Evolutionary conservation across 2,329 filamentous ascomycete species (phyloP), one percentile per base, ranked within the genome.

Genomic region (Colletotrichum incanum): DNA sequence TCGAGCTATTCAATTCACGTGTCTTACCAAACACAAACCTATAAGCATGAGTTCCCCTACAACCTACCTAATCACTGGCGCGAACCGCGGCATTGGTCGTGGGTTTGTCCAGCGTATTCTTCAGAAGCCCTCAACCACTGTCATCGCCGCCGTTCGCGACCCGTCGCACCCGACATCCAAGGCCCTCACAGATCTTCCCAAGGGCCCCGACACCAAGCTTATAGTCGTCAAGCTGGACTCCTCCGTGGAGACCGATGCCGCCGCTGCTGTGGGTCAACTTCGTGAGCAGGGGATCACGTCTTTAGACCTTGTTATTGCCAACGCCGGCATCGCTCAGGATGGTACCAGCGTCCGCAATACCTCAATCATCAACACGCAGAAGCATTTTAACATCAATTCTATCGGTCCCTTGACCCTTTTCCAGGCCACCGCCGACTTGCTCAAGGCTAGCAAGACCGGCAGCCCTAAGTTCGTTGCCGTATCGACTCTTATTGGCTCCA

Each of bases 81-180:
- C 78, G 23, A 81, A 80, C 69, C 77, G 82, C 31, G 83, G 83
- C 62, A 73, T 85, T 3, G 83, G 83, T 8, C 74, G 72, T 26
- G 81, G 79, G 0, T 74, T 85, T 9, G 47, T 82, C 3, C 68
- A 77, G 60, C 76, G 73, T 11, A 83, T 81, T 74, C 80, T 86
- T 1, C 82, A 85, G 28, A 85, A 86, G 56, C 85, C 88, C 76
- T 88, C 91, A 80, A 88, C 92, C 79, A 87, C 78, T 4, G 77
- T 83, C 63, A 83, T 85, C 23, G 84, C 84, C 31, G 78, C 77
- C 1, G 80, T 80, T 54, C 81, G 84, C 11, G 71, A 83, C 73
- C 77, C 79, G 14, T 47, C 60, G 5, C 67, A 76, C 28, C 34
- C 78, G 0, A 75, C 75, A 0, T 79, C 81, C 1, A 66, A 75